phyloP scores from a whole-genome alignment of 345 rosid genomes.

The Eucalyptus viminalis region DNA sequence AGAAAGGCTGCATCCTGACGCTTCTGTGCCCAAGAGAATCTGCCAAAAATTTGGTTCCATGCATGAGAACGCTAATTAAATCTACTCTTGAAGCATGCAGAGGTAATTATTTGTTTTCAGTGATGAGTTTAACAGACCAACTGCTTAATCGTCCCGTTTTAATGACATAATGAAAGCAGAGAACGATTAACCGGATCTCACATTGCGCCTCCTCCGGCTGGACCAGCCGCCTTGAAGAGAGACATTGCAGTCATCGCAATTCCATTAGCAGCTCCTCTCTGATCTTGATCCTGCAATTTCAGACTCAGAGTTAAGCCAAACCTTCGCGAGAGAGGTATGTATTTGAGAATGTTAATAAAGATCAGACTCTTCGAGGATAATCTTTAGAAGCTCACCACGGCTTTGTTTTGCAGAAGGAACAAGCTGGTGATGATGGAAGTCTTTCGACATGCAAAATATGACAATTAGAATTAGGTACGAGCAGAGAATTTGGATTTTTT shows the following conservation, averaged over 20 bases:
- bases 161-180: neutral
- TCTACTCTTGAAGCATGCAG: neutral
- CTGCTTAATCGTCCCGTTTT: neutral
- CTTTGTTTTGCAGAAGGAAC: slow-evolving; percentile 36
- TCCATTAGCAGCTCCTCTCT: slow-evolving; percentile 52
- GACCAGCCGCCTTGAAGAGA: slow-evolving; percentile 39
- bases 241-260: slow-evolving; percentile 41
- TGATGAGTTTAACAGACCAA: neutral
- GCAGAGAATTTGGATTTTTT: neutral
- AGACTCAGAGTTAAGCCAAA: neutral
- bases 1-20: slow-evolving; percentile 25
- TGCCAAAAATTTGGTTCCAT: neutral
- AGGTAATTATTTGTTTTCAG: neutral
- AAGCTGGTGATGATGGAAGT: slow-evolving; percentile 22
- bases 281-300: slow-evolving; percentile 30
- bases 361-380: neutral
- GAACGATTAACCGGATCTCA: slow-evolving; percentile 2
- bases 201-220: slow-evolving; percentile 42
- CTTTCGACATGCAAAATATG: neutral
- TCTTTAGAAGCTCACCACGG: slow-evolving; percentile 22
- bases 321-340: neutral
- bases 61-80: neutral
- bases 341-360: neutral
- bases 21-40: slow-evolving; percentile 46
- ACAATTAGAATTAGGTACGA: neutral